These are phyloP conservation scores for Friedmanniomyces endolithicus DNA, from an alignment of 495 filamentous ascomycete species.

Conservation along the genomic window DNA sequence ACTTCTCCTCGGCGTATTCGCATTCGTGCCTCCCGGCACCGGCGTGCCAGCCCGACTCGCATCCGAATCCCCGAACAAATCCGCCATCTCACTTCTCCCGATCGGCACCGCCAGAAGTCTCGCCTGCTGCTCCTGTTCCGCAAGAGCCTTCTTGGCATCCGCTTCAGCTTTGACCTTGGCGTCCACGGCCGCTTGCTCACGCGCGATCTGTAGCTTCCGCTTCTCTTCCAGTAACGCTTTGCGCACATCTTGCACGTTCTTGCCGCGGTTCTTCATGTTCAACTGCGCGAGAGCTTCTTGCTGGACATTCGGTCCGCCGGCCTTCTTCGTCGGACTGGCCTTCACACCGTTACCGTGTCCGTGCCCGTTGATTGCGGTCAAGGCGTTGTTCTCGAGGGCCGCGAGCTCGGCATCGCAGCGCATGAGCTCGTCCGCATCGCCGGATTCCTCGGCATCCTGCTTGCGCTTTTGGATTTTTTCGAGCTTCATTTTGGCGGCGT, in stretches of 20 bases:
- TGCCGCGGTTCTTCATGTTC: slow-evolving; percentile 65
- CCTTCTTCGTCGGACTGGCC: slow-evolving; percentile 35
- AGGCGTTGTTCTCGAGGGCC: slow-evolving; percentile 37
- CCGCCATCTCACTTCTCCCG: slow-evolving; percentile 19
- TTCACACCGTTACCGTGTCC: slow-evolving; percentile 25
- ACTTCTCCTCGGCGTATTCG: slow-evolving; percentile 26
- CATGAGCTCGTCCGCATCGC: slow-evolving; percentile 47
- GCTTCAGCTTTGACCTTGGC: slow-evolving; percentile 29
- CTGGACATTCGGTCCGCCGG: slow-evolving; percentile 30
- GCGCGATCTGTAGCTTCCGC: slow-evolving; percentile 8
- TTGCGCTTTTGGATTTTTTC: slow-evolving; percentile 49
- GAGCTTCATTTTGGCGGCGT: slow-evolving; percentile 51
- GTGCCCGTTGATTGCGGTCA: slow-evolving; percentile 26
- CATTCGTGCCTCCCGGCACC: slow-evolving; percentile 22
- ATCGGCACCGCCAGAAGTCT: slow-evolving; percentile 13
- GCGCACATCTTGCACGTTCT: slow-evolving; percentile 69
- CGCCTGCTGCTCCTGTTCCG: slow-evolving; percentile 21
- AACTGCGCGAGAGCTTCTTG: slow-evolving; percentile 64
- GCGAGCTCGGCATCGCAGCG: slow-evolving; percentile 55
- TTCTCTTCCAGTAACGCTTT: slow-evolving; percentile 74
- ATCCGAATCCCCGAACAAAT: slow-evolving; percentile 31
- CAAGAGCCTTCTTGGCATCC: slow-evolving; percentile 24
- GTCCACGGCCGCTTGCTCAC: slow-evolving; percentile 15
- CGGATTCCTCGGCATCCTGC: slow-evolving; percentile 44
- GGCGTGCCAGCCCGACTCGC: slow-evolving; percentile 40